Conservation (phyloP, 768 basidiomycete genomes). For the Tylopilus sp. region DNA sequence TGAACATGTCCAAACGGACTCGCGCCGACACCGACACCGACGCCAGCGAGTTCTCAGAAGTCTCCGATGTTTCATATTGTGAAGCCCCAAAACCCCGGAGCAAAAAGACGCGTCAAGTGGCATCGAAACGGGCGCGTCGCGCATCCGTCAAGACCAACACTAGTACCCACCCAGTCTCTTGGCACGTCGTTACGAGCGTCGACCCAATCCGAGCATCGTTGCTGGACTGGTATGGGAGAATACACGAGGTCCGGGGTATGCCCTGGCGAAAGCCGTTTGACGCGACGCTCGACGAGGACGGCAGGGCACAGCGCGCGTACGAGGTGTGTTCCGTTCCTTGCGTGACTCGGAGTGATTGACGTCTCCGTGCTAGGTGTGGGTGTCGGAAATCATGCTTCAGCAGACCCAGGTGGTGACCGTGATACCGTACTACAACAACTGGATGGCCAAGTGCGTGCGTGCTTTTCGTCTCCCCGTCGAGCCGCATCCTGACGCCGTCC, state of each 20-base stretch:
- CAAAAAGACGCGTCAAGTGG: constrained; percentile 12
- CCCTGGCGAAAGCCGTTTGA: constrained; percentile 85
- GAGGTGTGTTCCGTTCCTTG: constrained; percentile 51
- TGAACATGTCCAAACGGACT: no score
- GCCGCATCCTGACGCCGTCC: not conserved
- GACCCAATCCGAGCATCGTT: constrained; percentile 47
- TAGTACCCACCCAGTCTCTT: constrained; percentile 43
- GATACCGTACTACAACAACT: constrained; percentile 89
- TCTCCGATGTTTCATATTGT: no score
- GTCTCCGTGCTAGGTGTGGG: constrained; percentile 61
- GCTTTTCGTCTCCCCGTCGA: not conserved
- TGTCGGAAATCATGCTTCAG: constrained; percentile 94
- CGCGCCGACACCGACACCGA: no score
- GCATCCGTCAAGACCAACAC: not conserved
- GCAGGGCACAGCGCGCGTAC: constrained; percentile 83
- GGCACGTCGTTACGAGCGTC: constrained; percentile 44
- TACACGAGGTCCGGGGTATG: constrained; percentile 73
- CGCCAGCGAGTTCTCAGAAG: no score
- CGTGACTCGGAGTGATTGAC: not conserved
- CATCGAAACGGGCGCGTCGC: constrained; percentile 14
- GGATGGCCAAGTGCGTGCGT: constrained; percentile 63
- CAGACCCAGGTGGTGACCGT: constrained; percentile 93
- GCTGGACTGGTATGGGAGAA: constrained; percentile 67
- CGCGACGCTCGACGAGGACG: constrained; percentile 47
- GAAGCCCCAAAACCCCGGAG: no score